A percentile compares a stretch with the other conserved stretches of the same genome.
Conservation (phyloP, 1,284 basidiomycete genomes). For the Pulveroboletus sp. region DNA sequence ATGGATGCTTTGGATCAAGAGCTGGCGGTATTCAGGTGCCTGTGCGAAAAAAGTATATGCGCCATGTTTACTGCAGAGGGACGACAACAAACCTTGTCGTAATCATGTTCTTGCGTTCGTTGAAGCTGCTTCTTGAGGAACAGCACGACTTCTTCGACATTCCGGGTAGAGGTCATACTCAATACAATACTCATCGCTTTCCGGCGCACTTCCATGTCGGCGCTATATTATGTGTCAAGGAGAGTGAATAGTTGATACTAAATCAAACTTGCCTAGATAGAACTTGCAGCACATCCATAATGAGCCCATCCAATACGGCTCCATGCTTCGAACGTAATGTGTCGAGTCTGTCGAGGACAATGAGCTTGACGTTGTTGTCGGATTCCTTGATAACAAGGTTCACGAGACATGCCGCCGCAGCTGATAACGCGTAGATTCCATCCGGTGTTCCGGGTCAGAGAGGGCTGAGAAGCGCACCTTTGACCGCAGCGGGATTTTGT, state of each 20-base stretch:
- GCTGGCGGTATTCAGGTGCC: constrained; percentile 93
- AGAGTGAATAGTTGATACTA: background rate
- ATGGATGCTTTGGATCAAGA: constrained; percentile 97
- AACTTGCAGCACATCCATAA: constrained; percentile 95
- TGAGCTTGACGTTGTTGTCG: constrained; percentile 99
- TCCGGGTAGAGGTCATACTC: constrained; percentile 92
- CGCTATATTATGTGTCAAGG: constrained; percentile 45
- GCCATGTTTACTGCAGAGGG: background rate
- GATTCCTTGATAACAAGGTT: constrained; percentile 93
- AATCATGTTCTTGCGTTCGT: constrained; percentile 84
- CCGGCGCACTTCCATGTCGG: constrained; percentile 95
- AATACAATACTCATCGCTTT: constrained; percentile 92
- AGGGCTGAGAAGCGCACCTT: constrained; percentile 57
- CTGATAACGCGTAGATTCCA: constrained; percentile 43
- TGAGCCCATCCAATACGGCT: constrained; percentile 87
- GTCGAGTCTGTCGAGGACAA: constrained; percentile 94
- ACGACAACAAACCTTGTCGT: constrained; percentile 65
- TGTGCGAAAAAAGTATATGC: constrained; percentile 33
- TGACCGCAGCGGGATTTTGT: constrained; percentile 94
- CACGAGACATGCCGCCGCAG: constrained; percentile 88
- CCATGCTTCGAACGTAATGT: constrained; percentile 84
- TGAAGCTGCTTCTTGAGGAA: constrained; percentile 99
- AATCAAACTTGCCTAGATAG: constrained; percentile 64
- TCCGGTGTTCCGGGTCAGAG: background rate
- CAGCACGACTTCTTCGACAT: constrained; percentile 96